A percentile compares a stretch with the other conserved stretches of the same genome.
Evolutionary conservation across 1,284 basidiomycete genomes (phyloP).

Genomic region (Hemileia vastatrix): DNA sequence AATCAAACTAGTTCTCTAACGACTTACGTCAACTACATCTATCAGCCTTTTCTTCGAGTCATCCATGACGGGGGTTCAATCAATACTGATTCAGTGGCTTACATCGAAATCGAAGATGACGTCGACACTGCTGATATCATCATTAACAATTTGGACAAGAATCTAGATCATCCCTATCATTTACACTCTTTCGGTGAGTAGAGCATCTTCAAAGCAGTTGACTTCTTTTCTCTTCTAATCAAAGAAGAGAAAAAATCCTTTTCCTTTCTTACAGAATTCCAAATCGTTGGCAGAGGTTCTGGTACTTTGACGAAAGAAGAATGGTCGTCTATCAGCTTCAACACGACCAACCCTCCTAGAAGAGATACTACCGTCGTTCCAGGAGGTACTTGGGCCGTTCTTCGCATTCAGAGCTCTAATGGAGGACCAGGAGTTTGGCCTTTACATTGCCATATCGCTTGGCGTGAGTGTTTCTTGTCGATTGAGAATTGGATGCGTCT

Average conservation of each 20-base stretch:
- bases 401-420: neutral
- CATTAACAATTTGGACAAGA: slow-evolving; percentile 44
- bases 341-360: slow-evolving; percentile 42
- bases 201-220: too few relatives aligned
- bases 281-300: slow-evolving; percentile 38
- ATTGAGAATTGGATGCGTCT: too few relatives aligned
- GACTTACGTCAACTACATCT: slow-evolving; percentile 34
- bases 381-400: slow-evolving; percentile 31
- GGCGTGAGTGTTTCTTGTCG: too few relatives aligned
- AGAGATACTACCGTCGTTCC: slow-evolving; percentile 44
- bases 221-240: too few relatives aligned
- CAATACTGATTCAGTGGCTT: slow-evolving; percentile 26
- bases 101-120: slow-evolving; percentile 25
- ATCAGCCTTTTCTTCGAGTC: slow-evolving; percentile 31
- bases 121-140: slow-evolving; percentile 33
- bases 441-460: slow-evolving; percentile 7
- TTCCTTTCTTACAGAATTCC: too few relatives aligned
- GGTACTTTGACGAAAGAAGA: slow-evolving; percentile 31
- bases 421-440: neutral
- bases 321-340: slow-evolving; percentile 25
- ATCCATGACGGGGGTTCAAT: slow-evolving; percentile 23
- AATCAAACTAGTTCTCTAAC: slow-evolving; percentile 30
- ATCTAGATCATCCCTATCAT: slow-evolving; percentile 44
- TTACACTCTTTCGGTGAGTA: slow-evolving; percentile 33
- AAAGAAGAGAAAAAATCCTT: too few relatives aligned